These are phyloP conservation scores for Botrytis fragariae DNA, from an alignment of 2,329 filamentous ascomycete genomes.

Conservation along the genomic window DNA sequence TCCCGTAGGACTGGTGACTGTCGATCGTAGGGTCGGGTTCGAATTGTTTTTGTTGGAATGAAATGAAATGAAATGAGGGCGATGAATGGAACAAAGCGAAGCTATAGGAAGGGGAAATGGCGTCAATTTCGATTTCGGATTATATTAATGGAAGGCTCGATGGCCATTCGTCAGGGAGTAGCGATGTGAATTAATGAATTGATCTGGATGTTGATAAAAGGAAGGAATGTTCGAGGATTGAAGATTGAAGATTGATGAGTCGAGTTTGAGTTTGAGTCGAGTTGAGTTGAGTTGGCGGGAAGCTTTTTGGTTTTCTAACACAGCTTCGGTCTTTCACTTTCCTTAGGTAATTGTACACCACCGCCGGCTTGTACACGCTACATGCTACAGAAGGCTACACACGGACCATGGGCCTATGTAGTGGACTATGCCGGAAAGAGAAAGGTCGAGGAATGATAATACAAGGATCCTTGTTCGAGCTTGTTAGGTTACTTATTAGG, in stretches of 20 bases:
- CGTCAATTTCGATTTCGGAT: not conserved
- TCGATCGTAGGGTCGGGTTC: slow-evolving; percentile 27
- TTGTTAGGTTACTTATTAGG: not conserved
- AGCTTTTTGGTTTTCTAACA: slow-evolving; percentile 14
- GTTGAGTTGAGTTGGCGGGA: slow-evolving; percentile 13
- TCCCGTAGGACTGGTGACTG: slow-evolving; percentile 34
- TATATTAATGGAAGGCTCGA: slow-evolving; percentile 23
- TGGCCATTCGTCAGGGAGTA: slow-evolving; percentile 19
- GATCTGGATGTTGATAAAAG: slow-evolving; percentile 18
- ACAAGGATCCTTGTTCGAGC: not conserved
- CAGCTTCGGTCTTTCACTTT: slow-evolving; percentile 20
- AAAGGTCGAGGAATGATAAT: not conserved
- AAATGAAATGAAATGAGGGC: slow-evolving; percentile 27
- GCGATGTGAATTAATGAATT: slow-evolving; percentile 3
- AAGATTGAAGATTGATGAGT: not conserved
- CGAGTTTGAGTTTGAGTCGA: not conserved
- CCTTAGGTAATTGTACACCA: slow-evolving; percentile 16
- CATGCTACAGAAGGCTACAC: not conserved
- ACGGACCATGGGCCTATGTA: slow-evolving; percentile 1
- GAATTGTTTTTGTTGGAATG: slow-evolving; percentile 29
- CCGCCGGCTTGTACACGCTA: slow-evolving; percentile 18
- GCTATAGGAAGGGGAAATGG: slow-evolving; percentile 9
- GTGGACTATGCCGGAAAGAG: not conserved
- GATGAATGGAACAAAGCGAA: slow-evolving; percentile 30
- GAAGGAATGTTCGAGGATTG: slow-evolving; percentile 15